phyloP scores from a whole-genome alignment of 441 rosid genomes.

The Gossypium lobatum region DNA sequence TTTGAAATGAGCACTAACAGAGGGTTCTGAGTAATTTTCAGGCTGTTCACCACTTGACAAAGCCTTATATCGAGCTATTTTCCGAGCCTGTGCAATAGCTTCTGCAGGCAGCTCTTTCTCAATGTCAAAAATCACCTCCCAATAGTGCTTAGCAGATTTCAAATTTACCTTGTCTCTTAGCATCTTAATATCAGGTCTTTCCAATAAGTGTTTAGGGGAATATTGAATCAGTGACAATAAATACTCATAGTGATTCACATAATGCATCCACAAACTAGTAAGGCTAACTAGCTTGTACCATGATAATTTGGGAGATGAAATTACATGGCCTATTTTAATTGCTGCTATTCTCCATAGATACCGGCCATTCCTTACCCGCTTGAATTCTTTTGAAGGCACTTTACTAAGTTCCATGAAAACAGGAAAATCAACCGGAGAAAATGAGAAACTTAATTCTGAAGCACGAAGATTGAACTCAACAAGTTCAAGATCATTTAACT shows the following conservation, averaged over 20 bases:
- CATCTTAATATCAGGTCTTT: conserved; percentile 42
- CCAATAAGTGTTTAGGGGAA: conserved; percentile 37
- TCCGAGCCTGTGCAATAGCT: conserved; percentile 79
- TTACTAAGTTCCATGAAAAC: conserved; percentile 39
- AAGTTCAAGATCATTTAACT: conserved; percentile 51
- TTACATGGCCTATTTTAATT: conserved; percentile 44
- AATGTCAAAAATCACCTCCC: conserved; percentile 51
- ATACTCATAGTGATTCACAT: conserved; percentile 58
- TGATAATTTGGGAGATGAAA: conserved; percentile 53
- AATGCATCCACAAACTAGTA: conserved; percentile 65
- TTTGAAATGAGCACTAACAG: conserved; percentile 22
- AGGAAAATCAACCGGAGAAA: conserved; percentile 57
- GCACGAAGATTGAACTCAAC: conserved; percentile 38
- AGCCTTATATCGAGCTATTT: conserved; percentile 64
- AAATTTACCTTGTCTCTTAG: conserved; percentile 35
- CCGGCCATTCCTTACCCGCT: conserved; percentile 55
- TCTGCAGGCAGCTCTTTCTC: conserved; percentile 76
- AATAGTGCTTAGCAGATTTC: conserved; percentile 43
- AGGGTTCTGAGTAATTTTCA: conserved; percentile 25
- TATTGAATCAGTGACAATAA: conserved; percentile 51
- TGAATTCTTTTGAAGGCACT: conserved; percentile 38
- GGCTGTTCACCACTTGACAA: conserved; percentile 29
- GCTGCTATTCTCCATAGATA: conserved; percentile 82
- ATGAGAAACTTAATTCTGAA: conserved; percentile 44
- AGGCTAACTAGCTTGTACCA: conserved; percentile 45